Base-by-base conservation (phyloP, 495 filamentous ascomycete species). In the Acidiella bohemica region DNA sequence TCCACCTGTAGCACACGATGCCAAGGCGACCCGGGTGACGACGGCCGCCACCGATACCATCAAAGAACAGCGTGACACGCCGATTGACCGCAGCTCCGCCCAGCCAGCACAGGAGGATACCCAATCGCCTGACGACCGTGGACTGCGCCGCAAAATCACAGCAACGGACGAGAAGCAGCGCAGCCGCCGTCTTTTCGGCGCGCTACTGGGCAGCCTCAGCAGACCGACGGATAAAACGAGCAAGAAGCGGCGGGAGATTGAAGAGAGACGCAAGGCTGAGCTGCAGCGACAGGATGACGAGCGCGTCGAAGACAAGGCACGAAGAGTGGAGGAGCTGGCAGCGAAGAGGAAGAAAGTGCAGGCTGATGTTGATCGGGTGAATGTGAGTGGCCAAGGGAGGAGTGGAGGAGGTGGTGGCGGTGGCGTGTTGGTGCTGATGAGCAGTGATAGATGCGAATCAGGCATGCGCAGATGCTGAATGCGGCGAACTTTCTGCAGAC, bases 161-260 rank as follows among this genome's bases (percentile, higher is more conserved):
- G 67, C 63, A 23, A 62, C 73, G 41, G 84, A 93, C 46, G 87
- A 95, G 54, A 84, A 79, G 57, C 81, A 80, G 53, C 81, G 90
- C 10, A 85, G 83, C 30, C 79, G 83, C 65, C 71, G 90, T 38
- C 70, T 97, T 53, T 94, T 95, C 63, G 90, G 90, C 38, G 84
- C 77, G 36, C 61, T 94, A 50, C 66, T 94, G 50, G 84, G 79
- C 57, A 88, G 85, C 38, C 73, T 96, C 43, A 88, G 81, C 57
- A 82, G 90, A 67, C 25, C 35, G 9, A 29, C 34, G 5, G 64
- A 68, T 32, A 66, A 73, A 51, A 73, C 82, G 53, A 78, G 84
- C 51, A 82, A 75, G 59, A 78, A 77, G 49, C 74, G 88, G 37
- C 75, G 73, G 43, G 88, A 97, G 55, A 88, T 94, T 54, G 87